These are phyloP conservation scores for Pascua guehoae DNA, from an alignment of 1,284 basidiomycete genomes.

Conservation along the genomic window DNA sequence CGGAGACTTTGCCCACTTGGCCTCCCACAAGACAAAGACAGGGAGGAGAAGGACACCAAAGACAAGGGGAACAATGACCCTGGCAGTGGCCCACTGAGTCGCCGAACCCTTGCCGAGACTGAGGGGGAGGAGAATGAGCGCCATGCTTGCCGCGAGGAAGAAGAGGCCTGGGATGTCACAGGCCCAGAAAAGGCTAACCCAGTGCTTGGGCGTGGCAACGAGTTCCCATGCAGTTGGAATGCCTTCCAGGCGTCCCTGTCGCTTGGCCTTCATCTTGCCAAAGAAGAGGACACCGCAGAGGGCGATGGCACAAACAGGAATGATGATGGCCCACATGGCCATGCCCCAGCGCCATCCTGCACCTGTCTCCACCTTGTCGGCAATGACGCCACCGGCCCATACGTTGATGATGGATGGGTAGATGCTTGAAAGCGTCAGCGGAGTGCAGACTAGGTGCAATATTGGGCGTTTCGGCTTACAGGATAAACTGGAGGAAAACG, in stretches of 20 bases:
- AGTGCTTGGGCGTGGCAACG: constrained; percentile 3
- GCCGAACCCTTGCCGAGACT: constrained; percentile 44
- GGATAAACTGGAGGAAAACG: constrained; percentile 49
- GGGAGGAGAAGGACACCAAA: constrained; percentile 48
- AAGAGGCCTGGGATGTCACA: constrained; percentile 48
- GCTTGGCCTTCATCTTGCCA: constrained; percentile 32
- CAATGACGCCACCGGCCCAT: constrained; percentile 17
- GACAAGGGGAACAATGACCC: constrained; percentile 49
- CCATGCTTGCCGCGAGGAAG: constrained; percentile 42
- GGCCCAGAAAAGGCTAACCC: constrained; percentile 49
- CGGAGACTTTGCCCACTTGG: constrained; percentile 41
- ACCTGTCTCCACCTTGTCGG: constrained; percentile 2
- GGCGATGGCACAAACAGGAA: constrained; percentile 42
- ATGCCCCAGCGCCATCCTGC: constrained; percentile 51
- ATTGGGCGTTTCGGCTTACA: neutral
- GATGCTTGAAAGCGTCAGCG: neutral
- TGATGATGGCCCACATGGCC: constrained; percentile 52
- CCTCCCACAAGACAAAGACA: constrained; percentile 48
- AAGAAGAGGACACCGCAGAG: constrained; percentile 37
- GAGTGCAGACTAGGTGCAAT: neutral
- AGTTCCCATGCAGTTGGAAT: constrained; percentile 36
- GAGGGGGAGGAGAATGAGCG: constrained; percentile 48
- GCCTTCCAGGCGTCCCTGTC: constrained; percentile 31
- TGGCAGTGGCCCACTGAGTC: constrained; percentile 39
- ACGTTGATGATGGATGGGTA: constrained; percentile 26